Percentiles rank a stretch among this genome's conserved stretches.
Conservation (phyloP, 768 basidiomycete species). For the Mycena pura region DNA sequence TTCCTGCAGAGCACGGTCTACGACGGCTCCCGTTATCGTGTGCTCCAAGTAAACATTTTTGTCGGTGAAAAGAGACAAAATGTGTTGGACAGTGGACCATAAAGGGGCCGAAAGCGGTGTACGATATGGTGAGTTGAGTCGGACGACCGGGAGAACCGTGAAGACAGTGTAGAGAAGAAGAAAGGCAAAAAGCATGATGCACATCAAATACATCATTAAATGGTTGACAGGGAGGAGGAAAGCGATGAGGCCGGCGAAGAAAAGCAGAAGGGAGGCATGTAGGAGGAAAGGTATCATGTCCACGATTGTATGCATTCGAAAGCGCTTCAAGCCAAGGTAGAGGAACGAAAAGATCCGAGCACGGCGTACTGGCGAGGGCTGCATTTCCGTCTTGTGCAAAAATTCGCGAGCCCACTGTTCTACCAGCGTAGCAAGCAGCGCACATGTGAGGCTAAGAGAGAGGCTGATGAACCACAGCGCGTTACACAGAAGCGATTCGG, state of each 20-base stretch:
- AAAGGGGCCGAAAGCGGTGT: conserved; percentile 1
- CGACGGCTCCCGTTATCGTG: not conserved
- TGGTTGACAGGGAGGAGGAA: conserved; percentile 6
- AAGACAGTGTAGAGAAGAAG: not conserved
- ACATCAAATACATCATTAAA: not conserved
- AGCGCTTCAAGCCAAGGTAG: conserved; percentile 2
- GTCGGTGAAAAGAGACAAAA: not conserved
- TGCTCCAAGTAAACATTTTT: not conserved
- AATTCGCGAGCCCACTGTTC: conserved; percentile 14
- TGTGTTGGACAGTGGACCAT: not conserved
- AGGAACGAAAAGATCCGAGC: conserved; percentile 8
- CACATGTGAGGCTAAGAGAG: conserved; percentile 8
- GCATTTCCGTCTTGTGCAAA: conserved; percentile 2
- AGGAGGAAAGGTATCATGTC: conserved; percentile 11
- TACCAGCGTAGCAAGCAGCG: conserved; percentile 10
- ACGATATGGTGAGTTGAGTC: conserved; percentile 1
- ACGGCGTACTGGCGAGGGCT: not conserved
- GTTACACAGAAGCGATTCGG: not conserved
- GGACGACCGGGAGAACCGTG: not conserved
- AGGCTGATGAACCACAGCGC: conserved; percentile 12
- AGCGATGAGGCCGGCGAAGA: conserved; percentile 7
- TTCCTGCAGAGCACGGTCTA: not conserved
- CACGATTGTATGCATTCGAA: conserved; percentile 11
- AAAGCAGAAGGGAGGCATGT: conserved; percentile 8
- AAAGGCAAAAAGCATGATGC: not conserved